Evolutionary conservation across 768 basidiomycete species (phyloP).

Genomic region (Termitomyces sp.): DNA sequence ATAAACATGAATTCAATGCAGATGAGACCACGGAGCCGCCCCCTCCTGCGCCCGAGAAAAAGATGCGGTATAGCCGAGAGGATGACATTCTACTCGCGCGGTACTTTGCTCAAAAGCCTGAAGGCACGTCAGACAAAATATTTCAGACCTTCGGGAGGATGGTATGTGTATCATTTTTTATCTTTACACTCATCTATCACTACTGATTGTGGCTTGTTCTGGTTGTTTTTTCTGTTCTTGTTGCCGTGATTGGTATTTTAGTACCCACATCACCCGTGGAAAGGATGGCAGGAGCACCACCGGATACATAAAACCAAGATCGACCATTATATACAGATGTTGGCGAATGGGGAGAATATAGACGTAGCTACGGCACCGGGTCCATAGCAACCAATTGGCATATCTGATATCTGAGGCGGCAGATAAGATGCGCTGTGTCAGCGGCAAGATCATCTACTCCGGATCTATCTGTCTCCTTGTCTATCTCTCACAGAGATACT

Average conservation of each 20-base stretch:
- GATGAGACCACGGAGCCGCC: slow-evolving; percentile 67
- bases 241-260: slow-evolving; percentile 25
- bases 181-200: slow-evolving; percentile 4
- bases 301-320: slow-evolving; percentile 86
- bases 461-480: background rate
- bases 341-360: slow-evolving; percentile 55
- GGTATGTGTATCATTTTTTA: slow-evolving; percentile 39
- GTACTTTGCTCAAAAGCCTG: slow-evolving; percentile 69
- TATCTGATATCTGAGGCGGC: too few relatives aligned
- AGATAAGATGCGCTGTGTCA: slow-evolving; percentile 9
- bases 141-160: slow-evolving; percentile 77
- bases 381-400: slow-evolving; percentile 1
- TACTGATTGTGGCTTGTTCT: background rate
- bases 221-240: background rate
- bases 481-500: background rate
- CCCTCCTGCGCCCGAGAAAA: slow-evolving; percentile 80
- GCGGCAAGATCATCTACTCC: background rate
- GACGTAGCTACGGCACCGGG: slow-evolving; percentile 25
- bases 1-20: slow-evolving; percentile 79
- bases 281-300: slow-evolving; percentile 92
- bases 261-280: slow-evolving; percentile 91
- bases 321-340: slow-evolving; percentile 69
- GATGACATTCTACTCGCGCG: slow-evolving; percentile 81
- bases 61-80: slow-evolving; percentile 78
- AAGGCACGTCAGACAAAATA: slow-evolving; percentile 81